A percentile compares a stretch with the other conserved stretches of the same genome.
Conservation (phyloP, 305 asterid species). For the Nicotiana rustica region DNA sequence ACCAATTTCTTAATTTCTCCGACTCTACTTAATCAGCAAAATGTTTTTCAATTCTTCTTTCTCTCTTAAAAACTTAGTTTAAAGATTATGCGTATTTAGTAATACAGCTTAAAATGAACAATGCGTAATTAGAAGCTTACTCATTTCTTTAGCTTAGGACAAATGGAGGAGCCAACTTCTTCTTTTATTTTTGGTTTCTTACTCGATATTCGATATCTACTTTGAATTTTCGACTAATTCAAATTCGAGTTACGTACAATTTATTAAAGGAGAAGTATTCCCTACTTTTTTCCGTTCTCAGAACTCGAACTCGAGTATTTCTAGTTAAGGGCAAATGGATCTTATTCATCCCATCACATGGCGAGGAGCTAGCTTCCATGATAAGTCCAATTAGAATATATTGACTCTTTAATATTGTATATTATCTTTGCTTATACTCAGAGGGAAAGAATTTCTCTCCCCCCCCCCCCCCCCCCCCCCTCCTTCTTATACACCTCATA, state of each 20-base stretch:
- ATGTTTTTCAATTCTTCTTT: neutral
- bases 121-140: neutral
- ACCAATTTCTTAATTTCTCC: neutral
- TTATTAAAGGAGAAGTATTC: too few relatives aligned
- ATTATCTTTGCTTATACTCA: slow-evolving; percentile 30
- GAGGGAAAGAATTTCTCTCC: neutral
- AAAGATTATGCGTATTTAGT: neutral
- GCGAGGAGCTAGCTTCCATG: too few relatives aligned
- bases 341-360: neutral
- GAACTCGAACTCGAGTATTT: too few relatives aligned
- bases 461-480: neutral
- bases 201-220: too few relatives aligned
- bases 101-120: neutral
- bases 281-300: too few relatives aligned
- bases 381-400: neutral
- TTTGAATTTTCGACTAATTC: too few relatives aligned
- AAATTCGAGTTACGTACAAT: too few relatives aligned
- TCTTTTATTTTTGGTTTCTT: neutral
- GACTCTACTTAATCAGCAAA: neutral
- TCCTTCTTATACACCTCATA: too few relatives aligned
- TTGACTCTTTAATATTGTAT: neutral
- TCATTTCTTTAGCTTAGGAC: neutral
- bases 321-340: too few relatives aligned
- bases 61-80: neutral
- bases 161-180: neutral